Evolutionary conservation across 768 basidiomycete species (phyloP).

Genomic region (Mycena alexandri): DNA sequence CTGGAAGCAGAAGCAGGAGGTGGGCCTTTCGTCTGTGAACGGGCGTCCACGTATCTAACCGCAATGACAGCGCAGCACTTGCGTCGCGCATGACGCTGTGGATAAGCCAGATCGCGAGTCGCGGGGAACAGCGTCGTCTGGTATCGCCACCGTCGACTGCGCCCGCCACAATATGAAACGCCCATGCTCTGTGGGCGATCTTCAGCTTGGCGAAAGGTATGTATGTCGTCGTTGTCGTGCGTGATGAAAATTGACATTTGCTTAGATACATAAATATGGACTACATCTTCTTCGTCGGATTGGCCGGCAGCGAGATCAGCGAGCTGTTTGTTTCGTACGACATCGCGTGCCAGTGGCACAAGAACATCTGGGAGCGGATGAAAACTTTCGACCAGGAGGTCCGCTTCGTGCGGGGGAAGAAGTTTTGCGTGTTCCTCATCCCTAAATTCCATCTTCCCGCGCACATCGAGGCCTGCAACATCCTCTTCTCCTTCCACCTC

Average conservation of each 20-base stretch:
- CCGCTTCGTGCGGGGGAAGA: background rate
- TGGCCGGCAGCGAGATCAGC: constrained; percentile 24
- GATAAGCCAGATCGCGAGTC: constrained; percentile 20
- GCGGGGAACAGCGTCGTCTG: constrained; percentile 31
- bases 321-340: constrained; percentile 45
- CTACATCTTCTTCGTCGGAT: constrained; percentile 41
- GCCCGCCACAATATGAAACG: constrained; percentile 33
- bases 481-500: constrained; percentile 46
- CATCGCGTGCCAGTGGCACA: constrained; percentile 46
- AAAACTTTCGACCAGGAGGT: constrained; percentile 9
- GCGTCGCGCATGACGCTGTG: constrained; percentile 19
- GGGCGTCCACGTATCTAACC: background rate
- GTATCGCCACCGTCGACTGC: constrained; percentile 39
- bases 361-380: constrained; percentile 37
- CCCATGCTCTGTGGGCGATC: constrained; percentile 35
- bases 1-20: constrained; percentile 8
- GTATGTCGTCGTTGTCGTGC: background rate
- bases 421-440: constrained; percentile 15
- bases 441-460: constrained; percentile 50
- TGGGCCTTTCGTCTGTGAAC: background rate
- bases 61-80: constrained; percentile 8
- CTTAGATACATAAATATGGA: constrained; percentile 42
- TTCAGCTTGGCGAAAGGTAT: constrained; percentile 39
- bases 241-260: too few species aligned
- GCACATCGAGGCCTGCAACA: constrained; percentile 44